phyloP scores from a whole-genome alignment of 805 yeast species.

The Candida chauliodis region DNA sequence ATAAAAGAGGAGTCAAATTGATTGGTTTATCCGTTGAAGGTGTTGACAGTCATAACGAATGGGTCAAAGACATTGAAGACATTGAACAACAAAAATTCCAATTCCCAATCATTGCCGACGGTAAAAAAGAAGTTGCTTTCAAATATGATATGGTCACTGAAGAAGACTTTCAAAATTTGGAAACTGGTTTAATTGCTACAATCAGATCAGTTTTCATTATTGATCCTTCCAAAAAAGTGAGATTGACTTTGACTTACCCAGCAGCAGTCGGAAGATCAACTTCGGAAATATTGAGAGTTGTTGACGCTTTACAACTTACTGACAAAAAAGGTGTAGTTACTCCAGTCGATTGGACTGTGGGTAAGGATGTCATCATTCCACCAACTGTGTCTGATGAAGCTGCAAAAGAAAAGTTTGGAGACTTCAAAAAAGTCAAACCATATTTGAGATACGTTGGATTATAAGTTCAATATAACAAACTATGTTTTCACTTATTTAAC shows the following conservation, averaged over 20 bases:
- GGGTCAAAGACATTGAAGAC: constrained; percentile 73
- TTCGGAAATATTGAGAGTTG: constrained; percentile 66
- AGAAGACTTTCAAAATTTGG: constrained; percentile 62
- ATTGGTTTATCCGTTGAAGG: constrained; percentile 68
- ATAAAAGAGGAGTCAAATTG: constrained; percentile 59
- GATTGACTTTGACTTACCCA: constrained; percentile 65
- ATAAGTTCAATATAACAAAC: too few relatives aligned
- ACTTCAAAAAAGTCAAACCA: constrained; percentile 57
- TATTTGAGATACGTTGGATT: constrained; percentile 48
- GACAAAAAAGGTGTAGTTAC: constrained; percentile 63
- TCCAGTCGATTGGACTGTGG: constrained; percentile 71
- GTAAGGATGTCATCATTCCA: constrained; percentile 71
- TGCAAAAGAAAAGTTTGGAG: constrained; percentile 58
- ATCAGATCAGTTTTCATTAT: constrained; percentile 70
- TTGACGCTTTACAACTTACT: constrained; percentile 66
- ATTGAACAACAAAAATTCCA: constrained; percentile 48
- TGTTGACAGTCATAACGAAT: constrained; percentile 55
- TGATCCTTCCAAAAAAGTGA: constrained; percentile 61
- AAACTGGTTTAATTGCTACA: constrained; percentile 59
- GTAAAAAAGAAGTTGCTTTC: constrained; percentile 55
- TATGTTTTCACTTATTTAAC: too few relatives aligned
- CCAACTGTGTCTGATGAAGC: constrained; percentile 59
- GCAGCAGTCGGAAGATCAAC: constrained; percentile 76
- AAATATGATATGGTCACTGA: constrained; percentile 67
- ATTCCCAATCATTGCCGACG: constrained; percentile 71